Percentiles rank a stretch among this genome's conserved stretches.
Conservation (phyloP, 1,284 basidiomycete species). For the Xerocomus tenax region DNA sequence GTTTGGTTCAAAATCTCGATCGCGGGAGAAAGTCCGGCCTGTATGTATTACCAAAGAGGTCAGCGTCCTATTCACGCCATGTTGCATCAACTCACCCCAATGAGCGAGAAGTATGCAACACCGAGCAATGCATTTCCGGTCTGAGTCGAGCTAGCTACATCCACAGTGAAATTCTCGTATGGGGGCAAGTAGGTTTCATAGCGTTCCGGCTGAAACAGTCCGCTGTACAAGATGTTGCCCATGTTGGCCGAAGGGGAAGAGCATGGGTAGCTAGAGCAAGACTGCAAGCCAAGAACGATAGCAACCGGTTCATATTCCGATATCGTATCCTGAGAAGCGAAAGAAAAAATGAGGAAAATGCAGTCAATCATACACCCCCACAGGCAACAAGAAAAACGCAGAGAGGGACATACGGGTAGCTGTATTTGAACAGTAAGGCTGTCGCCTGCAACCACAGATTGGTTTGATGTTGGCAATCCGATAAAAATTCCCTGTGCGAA, state of each 20-base stretch:
- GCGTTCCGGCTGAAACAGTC: not conserved
- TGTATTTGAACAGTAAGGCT: not conserved
- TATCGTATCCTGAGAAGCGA: not conserved
- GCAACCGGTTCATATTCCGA: not conserved
- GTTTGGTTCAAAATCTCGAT: conserved; percentile 26
- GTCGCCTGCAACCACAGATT: not conserved
- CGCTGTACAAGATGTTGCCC: not conserved
- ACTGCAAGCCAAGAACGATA: not conserved
- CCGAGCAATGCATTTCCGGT: not conserved
- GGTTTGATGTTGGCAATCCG: not conserved
- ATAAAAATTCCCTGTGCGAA: not conserved
- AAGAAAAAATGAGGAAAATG: not conserved
- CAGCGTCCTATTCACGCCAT: not conserved
- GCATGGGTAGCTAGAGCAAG: not conserved
- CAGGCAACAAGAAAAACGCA: too few relatives aligned
- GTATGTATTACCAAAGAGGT: not conserved
- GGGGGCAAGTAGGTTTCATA: not conserved
- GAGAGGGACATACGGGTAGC: not conserved
- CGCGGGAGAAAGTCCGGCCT: conserved; percentile 18
- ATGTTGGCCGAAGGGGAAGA: not conserved
- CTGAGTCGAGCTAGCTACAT: not conserved
- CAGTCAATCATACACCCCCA: not conserved
- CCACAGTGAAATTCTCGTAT: not conserved
- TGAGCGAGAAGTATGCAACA: not conserved
- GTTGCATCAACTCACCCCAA: not conserved